Percentiles rank a stretch among this genome's conserved stretches.
phyloP scores from a whole-genome alignment of 805 yeast species.

The Candida pseudofarinosa region DNA sequence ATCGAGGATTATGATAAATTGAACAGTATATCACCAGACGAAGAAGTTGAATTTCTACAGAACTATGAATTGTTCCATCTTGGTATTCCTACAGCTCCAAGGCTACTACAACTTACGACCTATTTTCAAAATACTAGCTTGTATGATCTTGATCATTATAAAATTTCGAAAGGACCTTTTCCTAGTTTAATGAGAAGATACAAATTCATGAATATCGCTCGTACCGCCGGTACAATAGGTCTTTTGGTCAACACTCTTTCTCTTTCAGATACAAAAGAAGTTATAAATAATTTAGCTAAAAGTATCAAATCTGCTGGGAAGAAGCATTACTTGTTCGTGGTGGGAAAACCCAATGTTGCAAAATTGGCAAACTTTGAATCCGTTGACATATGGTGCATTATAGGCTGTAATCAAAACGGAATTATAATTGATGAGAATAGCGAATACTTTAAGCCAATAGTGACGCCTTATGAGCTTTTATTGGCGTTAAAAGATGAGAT shows the following conservation, averaged over 20 bases:
- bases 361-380: constrained; percentile 93
- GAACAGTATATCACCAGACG: constrained; percentile 14
- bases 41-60: constrained; percentile 22
- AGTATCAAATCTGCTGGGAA: constrained; percentile 75
- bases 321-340: constrained; percentile 90
- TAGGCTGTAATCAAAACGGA: constrained; percentile 95
- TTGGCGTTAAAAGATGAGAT: constrained; percentile 74
- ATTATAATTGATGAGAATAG: constrained; percentile 73
- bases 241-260: constrained; percentile 88
- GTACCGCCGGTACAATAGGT: constrained; percentile 91
- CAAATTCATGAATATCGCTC: constrained; percentile 78
- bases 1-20: constrained; percentile 5
- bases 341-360: constrained; percentile 97
- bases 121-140: constrained; percentile 53
- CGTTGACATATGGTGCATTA: constrained; percentile 90
- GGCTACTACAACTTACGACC: constrained; percentile 71
- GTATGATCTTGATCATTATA: constrained; percentile 39
- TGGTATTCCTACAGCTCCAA: constrained; percentile 71
- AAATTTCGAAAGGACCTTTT: constrained; percentile 53
- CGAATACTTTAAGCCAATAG: constrained; percentile 84
- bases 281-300: constrained; percentile 56
- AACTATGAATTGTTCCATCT: constrained; percentile 66
- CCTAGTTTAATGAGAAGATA: constrained; percentile 83
- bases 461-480: constrained; percentile 88
- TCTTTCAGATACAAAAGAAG: constrained; percentile 62